These are phyloP conservation scores for Zopfochytrium polystomum DNA, from an alignment of 371 early-diverging fungal genomes.

Conservation along the genomic window DNA sequence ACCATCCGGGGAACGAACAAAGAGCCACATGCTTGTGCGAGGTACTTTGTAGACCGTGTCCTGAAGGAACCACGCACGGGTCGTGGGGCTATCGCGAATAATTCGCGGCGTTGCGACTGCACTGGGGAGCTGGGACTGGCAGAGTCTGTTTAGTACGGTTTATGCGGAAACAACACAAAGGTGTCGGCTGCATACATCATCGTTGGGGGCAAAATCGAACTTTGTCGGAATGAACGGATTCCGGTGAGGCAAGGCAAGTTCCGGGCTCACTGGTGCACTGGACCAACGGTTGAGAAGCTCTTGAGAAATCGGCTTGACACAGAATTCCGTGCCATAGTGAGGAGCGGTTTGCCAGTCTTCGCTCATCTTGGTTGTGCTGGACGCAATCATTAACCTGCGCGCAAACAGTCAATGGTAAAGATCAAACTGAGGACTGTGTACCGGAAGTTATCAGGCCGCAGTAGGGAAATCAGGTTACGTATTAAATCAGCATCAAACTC, in stretches of 20 bases:
- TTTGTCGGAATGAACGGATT: constrained; percentile 80
- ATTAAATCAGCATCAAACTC: constrained; percentile 40
- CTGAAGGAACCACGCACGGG: constrained; percentile 86
- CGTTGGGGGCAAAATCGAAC: too few relatives aligned
- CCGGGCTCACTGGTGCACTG: constrained; percentile 45
- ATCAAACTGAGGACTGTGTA: too few relatives aligned
- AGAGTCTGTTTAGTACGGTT: too few relatives aligned
- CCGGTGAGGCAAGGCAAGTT: constrained; percentile 64
- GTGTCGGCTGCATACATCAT: constrained; percentile 9
- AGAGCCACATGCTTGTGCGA: constrained; percentile 59
- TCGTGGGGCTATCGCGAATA: constrained; percentile 61
- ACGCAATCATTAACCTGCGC: constrained; percentile 49
- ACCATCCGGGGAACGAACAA: constrained; percentile 28
- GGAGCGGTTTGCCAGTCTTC: constrained; percentile 54
- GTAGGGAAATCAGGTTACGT: constrained; percentile 38
- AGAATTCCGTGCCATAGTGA: constrained; percentile 85
- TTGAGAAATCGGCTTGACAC: constrained; percentile 58
- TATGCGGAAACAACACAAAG: constrained; percentile 9
- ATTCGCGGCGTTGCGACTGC: too few relatives aligned
- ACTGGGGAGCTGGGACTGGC: too few relatives aligned
- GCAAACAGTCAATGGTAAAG: too few relatives aligned
- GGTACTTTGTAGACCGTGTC: constrained; percentile 88
- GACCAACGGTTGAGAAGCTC: constrained; percentile 40
- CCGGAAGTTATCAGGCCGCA: constrained; percentile 68
- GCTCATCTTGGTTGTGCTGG: constrained; percentile 19